Base-by-base conservation (phyloP, 495 filamentous ascomycete species). In the Mytilinidion resinicola region DNA sequence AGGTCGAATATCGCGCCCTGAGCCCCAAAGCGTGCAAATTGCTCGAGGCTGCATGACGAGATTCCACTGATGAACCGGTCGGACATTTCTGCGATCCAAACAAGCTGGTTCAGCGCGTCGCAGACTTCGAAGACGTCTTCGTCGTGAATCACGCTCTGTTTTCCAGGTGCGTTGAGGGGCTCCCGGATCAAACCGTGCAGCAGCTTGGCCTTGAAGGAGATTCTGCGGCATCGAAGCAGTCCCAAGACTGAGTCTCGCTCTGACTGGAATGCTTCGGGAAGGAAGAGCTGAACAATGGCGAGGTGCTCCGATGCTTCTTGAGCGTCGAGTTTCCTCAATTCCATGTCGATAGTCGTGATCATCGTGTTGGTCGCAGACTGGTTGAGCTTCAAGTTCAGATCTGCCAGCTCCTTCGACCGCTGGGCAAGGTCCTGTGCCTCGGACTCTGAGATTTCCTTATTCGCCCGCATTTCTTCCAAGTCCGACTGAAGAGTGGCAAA, bases 321-420 rank as follows among this genome's bases (percentile, higher is more conserved):
- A 1, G 91, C 89, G 61, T 96, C 89, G 71, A 98, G 82, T 59
- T 86, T 86, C 34, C 85, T 80, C 20, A 97, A 77, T 69, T 97
- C 95, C 7, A 96, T 76, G 63, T 96, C 91, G 55, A 97, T 92
- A 0, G 90, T 90, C 70, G 93, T 96, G 64, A 88, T 85, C 69
- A 96, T 91, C 2, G 91, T 84, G 73, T 96, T 96, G 11, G 88
- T 80, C 20, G 89, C 90, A 10, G 91, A 92, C 38, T 85, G 80
- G 64, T 95, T 91, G 36, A 98, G 82, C 65, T 93, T 91, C 81
- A 91, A 80, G 71, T 96, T 97, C 42, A 98, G 79, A 70, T 98
- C 91, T 81, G 95, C 85, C 89, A 97, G 95, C 19, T 90, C 89
- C 51, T 90, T 81, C 36, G 91, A 95, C 34, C 90, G 86, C 56